Conservation (phyloP, 176 grass and related monocot genomes). For the Luzula sylvatica region DNA sequence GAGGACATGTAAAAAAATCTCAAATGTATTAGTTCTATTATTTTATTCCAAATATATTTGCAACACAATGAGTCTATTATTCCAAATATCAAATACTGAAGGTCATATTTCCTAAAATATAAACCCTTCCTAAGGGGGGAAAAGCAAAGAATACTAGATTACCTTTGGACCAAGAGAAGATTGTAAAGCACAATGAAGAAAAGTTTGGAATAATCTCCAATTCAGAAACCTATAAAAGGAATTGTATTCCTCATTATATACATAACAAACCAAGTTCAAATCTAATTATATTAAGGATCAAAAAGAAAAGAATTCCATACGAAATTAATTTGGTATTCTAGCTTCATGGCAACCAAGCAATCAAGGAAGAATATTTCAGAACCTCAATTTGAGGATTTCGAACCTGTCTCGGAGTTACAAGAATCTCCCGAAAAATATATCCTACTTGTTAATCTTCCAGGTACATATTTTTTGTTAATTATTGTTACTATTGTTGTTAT, state of each 20-base stretch:
- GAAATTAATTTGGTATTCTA: neutral
- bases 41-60: no score
- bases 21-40: no score
- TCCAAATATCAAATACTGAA: no score
- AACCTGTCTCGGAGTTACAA: constrained; percentile 8
- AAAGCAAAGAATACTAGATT: constrained; percentile 31
- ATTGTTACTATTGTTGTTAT: no score
- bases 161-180: constrained; percentile 26
- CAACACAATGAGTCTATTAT: no score
- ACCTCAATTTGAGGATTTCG: no score
- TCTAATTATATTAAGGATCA: neutral
- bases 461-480: constrained; percentile 11
- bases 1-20: no score
- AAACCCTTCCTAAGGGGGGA: constrained; percentile 10
- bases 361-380: no score
- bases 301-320: neutral
- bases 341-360: no score
- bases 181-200: constrained; percentile 28
- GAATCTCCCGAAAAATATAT: constrained; percentile 8
- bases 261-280: constrained; percentile 3
- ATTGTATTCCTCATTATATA: neutral
- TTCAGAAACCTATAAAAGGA: constrained; percentile 19
- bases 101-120: no score
- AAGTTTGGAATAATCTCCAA: constrained; percentile 59
- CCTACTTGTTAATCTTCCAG: constrained; percentile 33